phyloP scores from a whole-genome alignment of 2,329 filamentous ascomycete species.

The Colletotrichum scovillei region DNA sequence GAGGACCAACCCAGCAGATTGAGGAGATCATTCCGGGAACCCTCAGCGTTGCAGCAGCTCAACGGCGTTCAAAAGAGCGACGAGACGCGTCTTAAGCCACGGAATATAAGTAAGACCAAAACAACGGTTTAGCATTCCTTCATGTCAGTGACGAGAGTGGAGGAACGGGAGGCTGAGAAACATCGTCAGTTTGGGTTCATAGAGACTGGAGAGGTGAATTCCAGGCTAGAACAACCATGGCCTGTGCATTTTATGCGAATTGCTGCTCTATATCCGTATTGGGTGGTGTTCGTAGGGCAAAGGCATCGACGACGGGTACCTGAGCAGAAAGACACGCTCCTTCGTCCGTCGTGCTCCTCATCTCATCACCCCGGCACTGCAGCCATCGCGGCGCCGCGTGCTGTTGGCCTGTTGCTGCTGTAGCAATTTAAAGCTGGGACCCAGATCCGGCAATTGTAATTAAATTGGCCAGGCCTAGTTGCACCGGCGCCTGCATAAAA shows the following conservation, averaged over 20 bases:
- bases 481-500: slow-evolving; percentile 2
- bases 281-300: no score
- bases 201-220: no score
- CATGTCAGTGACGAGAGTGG: background rate
- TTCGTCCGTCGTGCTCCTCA: background rate
- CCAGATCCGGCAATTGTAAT: slow-evolving; percentile 29
- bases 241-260: background rate
- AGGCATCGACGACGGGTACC: background rate
- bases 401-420: slow-evolving; percentile 17
- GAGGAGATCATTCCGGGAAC: slow-evolving; percentile 4
- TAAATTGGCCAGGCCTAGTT: slow-evolving; percentile 12
- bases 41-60: slow-evolving; percentile 21
- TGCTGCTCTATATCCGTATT: background rate
- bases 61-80: background rate
- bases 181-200: background rate
- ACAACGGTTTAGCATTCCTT: background rate
- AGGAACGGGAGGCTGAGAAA: background rate
- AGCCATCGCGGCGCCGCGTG: slow-evolving; percentile 10
- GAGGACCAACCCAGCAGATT: slow-evolving; percentile 13
- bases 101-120: background rate
- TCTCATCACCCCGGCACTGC: background rate
- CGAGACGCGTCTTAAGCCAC: slow-evolving; percentile 3
- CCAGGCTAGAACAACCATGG: slow-evolving; percentile 5
- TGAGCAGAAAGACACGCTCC: background rate
- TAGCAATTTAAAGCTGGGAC: slow-evolving; percentile 17